Evolutionary conservation across 2,329 filamentous ascomycete species (phyloP), one percentile per base, ranked within the genome.

Genomic region (Thelonectria blattea): DNA sequence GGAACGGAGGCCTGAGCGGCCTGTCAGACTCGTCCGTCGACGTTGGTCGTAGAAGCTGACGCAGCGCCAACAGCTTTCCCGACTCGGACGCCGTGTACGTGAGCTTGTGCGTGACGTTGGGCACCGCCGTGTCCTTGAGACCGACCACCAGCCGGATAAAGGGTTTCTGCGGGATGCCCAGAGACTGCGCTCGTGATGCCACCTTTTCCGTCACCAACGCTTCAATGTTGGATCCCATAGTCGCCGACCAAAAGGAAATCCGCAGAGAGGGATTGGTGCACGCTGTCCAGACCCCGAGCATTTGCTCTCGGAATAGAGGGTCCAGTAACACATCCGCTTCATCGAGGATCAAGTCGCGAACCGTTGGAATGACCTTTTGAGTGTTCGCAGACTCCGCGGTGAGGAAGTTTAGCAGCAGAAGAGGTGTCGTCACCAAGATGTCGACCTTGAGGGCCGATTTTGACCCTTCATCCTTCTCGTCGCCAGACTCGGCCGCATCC

Each of bases 281-380:
- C 3, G 91, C 86, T 43, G 86, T 85, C 93, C 93, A 97, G 63
- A 98, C 88, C 4, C 85, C 84, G 39, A 96, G 81, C 0, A 93
- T 97, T 75, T 97, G 93, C 20, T 95, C 90, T 58, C 91, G 86
- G 80, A 99, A 99, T 5, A 97, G 82, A 15, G 91, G 89, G 70
- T 98, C 93, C 11, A 99, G 85, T 6, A 99, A 88, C 14, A 98
- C 93, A 75, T 99, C 95, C 1, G 93, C 95, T 80, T 99, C 95
- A 72, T 99, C 95, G 3, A 99, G 81, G 37, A 98, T 84, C 17
- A 99, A 80, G 52, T 88, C 88, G 46, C 84, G 83, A 5, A 97
- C 88, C 1, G 85, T 84, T 0, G 91, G 86, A 5, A 96, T 76
- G 5, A 82, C 78, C 32, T 80, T 76, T 71, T 81, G 54, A 63